Base-by-base conservation (phyloP, 352 stramenopile species). In the Phytophthora constricta region DNA sequence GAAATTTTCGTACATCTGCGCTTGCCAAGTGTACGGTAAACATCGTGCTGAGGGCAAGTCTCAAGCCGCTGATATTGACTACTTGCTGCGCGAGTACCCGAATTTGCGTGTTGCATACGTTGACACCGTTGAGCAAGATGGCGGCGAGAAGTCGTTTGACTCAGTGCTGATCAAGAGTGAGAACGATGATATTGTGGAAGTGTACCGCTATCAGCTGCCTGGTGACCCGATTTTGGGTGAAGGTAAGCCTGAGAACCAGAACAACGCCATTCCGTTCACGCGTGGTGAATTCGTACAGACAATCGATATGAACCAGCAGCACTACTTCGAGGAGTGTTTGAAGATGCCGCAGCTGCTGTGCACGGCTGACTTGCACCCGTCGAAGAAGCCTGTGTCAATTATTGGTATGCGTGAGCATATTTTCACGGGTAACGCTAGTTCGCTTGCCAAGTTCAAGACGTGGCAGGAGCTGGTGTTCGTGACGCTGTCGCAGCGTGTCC, bases 291-390 rank as follows among this genome's bases (percentile, higher is more conserved):
- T 92, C 27, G 68, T 95, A 23, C 87, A 95, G 76, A 93, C 86
- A n/a, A 95, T 95, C 28, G 87, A 95, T 79, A 93, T 93, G 87
- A 95, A 95, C 70, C 87, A 95, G 72, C 76, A 95, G 43, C 82
- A 93, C 64, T 93, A 93, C 72, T 92, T 94, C 53, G 87, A 95
- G 60, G 86, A 94, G 59, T 93, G 84, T 65, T 47, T 95, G 39
- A 95, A 94, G 80, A 93, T 95, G 84, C 84, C 86, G 11, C 83
- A 93, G 67, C 67, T 95, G 17, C 62, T 95, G 54, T 81, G 82
- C 47, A 92, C 82, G 26, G 83, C 84, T 8, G 85, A 92, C 28
- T 48, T 90, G 28, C 85, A 93, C 54, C 72, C 81, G 43, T 89
- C 81, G 3, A 80, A 81, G 50, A 85, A 90, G 42, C 85, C 85